Conservation (phyloP, 1,284 basidiomycete species). For the Trichosporon sp. region DNA sequence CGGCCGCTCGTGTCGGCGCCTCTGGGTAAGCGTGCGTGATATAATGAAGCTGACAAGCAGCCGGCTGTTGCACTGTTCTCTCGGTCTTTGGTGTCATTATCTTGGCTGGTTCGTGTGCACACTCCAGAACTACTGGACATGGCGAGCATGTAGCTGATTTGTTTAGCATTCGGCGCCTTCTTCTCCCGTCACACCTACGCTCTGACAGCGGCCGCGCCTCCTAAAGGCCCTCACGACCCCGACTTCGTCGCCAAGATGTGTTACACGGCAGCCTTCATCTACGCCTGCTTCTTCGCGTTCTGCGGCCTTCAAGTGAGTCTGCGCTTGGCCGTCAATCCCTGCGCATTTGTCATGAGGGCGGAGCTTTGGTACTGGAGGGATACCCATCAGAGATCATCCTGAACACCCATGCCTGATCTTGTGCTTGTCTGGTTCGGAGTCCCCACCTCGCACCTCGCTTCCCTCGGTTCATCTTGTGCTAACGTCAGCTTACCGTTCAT, state of each 20-base stretch:
- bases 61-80: constrained; percentile 55
- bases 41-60: constrained; percentile 30
- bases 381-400: too few relatives aligned
- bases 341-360: too few relatives aligned
- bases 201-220: constrained; percentile 47
- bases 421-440: too few relatives aligned
- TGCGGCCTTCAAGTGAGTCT: constrained; percentile 54
- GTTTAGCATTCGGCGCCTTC: constrained; percentile 42
- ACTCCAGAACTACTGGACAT: not conserved
- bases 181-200: constrained; percentile 48
- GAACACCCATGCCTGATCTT: too few relatives aligned
- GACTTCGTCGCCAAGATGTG: constrained; percentile 51
- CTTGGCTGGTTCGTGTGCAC: constrained; percentile 45
- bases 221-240: constrained; percentile 52
- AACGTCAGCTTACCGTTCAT: constrained; percentile 44
- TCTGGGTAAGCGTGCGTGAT: constrained; percentile 38
- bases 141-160: constrained; percentile 40
- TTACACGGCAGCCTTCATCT: constrained; percentile 54
- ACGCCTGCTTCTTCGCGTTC: constrained; percentile 53
- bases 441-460: not conserved
- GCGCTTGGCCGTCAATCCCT: not conserved
- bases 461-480: not conserved
- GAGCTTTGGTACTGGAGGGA: too few relatives aligned
- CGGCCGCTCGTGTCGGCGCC: constrained; percentile 49
- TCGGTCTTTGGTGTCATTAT: constrained; percentile 55